A percentile compares a stretch with the other conserved stretches of the same genome.
These are phyloP conservation scores for Tephrocybe sp. DNA, from an alignment of 768 basidiomycete species.

Conservation along the genomic window DNA sequence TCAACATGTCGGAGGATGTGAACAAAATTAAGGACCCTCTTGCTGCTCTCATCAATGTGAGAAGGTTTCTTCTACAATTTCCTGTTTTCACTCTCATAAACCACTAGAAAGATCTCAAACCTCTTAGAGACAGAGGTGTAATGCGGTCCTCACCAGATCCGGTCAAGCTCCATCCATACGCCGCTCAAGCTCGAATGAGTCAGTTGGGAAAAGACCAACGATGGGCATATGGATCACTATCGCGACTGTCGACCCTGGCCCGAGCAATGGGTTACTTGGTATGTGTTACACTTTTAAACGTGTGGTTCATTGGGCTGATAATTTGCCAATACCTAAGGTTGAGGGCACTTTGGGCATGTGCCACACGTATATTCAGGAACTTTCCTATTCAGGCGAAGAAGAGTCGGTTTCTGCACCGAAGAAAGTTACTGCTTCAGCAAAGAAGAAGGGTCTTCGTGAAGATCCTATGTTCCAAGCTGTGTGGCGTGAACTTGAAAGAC, in stretches of 20 bases:
- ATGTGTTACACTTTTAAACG: conserved; percentile 21
- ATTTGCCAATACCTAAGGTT: conserved; percentile 42
- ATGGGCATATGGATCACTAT: conserved; percentile 52
- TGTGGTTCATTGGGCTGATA: neutral
- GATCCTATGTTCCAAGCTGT: conserved; percentile 63
- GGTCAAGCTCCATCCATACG: conserved; percentile 64
- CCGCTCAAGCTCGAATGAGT: conserved; percentile 42
- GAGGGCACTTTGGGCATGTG: conserved; percentile 84
- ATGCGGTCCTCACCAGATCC: conserved; percentile 49
- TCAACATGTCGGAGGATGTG: conserved; percentile 70
- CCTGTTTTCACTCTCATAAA: neutral
- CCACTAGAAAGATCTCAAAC: conserved; percentile 31
- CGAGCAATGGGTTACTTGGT: conserved; percentile 90
- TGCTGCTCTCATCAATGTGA: conserved; percentile 70
- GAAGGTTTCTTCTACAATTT: conserved; percentile 16
- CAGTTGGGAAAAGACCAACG: conserved; percentile 34
- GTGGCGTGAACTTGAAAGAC: conserved; percentile 64
- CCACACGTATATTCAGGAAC: conserved; percentile 55
- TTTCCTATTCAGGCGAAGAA: conserved; percentile 37
- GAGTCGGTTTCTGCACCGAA: conserved; percentile 24
- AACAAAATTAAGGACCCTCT: conserved; percentile 64
- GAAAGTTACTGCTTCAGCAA: conserved; percentile 37
- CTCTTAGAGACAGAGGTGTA: conserved; percentile 34
- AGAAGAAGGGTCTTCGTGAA: conserved; percentile 43
- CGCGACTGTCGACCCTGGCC: conserved; percentile 56